phyloP scores from a whole-genome alignment of 257 asterid species.

The Pogostemon cablin region DNA sequence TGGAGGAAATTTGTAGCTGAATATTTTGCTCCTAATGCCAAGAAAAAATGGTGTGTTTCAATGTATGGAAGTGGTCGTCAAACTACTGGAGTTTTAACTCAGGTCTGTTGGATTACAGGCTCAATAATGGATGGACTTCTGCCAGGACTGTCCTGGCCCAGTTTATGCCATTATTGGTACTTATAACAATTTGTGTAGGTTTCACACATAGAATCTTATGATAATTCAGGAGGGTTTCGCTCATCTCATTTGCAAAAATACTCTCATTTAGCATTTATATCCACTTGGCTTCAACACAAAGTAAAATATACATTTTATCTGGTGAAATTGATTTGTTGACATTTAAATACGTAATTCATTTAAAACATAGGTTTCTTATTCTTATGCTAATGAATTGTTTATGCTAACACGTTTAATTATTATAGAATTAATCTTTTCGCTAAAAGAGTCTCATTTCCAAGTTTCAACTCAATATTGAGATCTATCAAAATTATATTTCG shows the following conservation, averaged over 20 bases:
- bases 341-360: conserved; percentile 10
- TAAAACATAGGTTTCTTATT: not conserved
- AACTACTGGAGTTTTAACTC: conserved; percentile 91
- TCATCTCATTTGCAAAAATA: not conserved
- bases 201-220: conserved; percentile 9
- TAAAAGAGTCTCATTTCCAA: not conserved
- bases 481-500: not conserved
- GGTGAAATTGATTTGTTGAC: conserved; percentile 13
- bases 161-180: conserved; percentile 32
- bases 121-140: conserved; percentile 20
- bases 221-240: not conserved
- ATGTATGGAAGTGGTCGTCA: conserved; percentile 98
- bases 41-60: conserved; percentile 98
- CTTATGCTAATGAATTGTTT: not conserved
- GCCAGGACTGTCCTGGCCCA: conserved; percentile 21
- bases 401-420: not conserved
- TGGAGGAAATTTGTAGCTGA: conserved; percentile 94
- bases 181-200: conserved; percentile 7
- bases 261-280: not conserved
- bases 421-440: not conserved
- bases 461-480: not conserved
- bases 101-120: conserved; percentile 56
- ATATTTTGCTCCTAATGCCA: conserved; percentile 88
- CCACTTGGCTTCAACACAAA: conserved; percentile 16
- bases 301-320: not conserved